These are phyloP conservation scores for Taiwanofungus camphoratus DNA, from an alignment of 1,284 basidiomycete genomes.

Conservation along the genomic window DNA sequence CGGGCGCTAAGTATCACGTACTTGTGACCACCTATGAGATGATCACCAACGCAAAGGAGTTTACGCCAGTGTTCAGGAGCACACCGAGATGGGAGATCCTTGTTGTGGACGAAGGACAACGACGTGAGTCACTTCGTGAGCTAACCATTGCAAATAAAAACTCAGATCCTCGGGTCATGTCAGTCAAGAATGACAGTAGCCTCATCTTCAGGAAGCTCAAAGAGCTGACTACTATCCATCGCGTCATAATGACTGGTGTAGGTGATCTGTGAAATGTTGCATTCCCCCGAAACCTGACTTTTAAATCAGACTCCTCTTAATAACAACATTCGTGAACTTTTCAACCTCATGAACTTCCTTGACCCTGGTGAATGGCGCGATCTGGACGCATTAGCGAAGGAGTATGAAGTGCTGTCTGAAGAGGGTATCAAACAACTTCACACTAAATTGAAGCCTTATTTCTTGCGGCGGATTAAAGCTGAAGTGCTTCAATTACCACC, in stretches of 20 bases:
- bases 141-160: not conserved
- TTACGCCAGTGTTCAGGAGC: slow-evolving; percentile 67
- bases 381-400: slow-evolving; percentile 63
- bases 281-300: slow-evolving; percentile 5
- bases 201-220: slow-evolving; percentile 82
- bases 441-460: slow-evolving; percentile 78
- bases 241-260: slow-evolving; percentile 89
- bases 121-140: slow-evolving; percentile 48
- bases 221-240: slow-evolving; percentile 74
- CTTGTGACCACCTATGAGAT: slow-evolving; percentile 89
- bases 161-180: slow-evolving; percentile 1
- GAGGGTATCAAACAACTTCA: slow-evolving; percentile 79
- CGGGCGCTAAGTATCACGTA: slow-evolving; percentile 73
- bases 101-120: slow-evolving; percentile 91
- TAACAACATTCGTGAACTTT: slow-evolving; percentile 92
- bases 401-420: slow-evolving; percentile 73
- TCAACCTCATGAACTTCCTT: slow-evolving; percentile 93
- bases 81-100: slow-evolving; percentile 90
- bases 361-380: slow-evolving; percentile 74
- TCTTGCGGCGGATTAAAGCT: slow-evolving; percentile 88
- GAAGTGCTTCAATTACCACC: slow-evolving; percentile 91
- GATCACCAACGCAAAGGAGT: slow-evolving; percentile 61
- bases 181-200: slow-evolving; percentile 79
- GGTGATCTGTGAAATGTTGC: slow-evolving; percentile 11
- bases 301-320: slow-evolving; percentile 83